A percentile compares a stretch with the other conserved stretches of the same genome.
Evolutionary conservation across 2,329 filamentous ascomycete species (phyloP).

Genomic region (Claviceps pusilla): DNA sequence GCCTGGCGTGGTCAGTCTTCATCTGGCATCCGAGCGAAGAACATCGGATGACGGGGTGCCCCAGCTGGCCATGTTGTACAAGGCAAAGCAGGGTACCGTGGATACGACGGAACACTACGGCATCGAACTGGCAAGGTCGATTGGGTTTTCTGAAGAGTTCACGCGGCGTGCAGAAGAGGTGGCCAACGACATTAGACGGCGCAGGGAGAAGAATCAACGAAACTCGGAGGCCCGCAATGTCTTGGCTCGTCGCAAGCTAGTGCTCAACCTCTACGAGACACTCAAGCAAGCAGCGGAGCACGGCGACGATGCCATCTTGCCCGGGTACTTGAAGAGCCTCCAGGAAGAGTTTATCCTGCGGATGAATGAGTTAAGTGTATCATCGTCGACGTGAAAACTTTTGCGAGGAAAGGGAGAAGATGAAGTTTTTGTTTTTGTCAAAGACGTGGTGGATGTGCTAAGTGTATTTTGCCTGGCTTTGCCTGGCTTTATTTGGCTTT

Average conservation of each 20-base stretch:
- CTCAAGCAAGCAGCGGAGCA: constrained; percentile 53
- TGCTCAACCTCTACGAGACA: constrained; percentile 58
- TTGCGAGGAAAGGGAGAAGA: background rate
- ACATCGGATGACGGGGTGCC: constrained; percentile 31
- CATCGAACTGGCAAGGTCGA: constrained; percentile 59
- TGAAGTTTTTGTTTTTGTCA: no score
- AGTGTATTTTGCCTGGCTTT: background rate
- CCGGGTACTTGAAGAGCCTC: constrained; percentile 16
- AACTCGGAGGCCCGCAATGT: constrained; percentile 42
- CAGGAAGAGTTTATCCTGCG: constrained; percentile 60
- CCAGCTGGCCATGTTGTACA: constrained; percentile 79
- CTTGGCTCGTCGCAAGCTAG: constrained; percentile 52
- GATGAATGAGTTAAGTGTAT: constrained; percentile 51
- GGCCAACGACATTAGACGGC: constrained; percentile 43
- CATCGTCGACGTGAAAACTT: background rate
- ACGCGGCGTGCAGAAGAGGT: constrained; percentile 54
- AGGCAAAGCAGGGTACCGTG: constrained; percentile 56
- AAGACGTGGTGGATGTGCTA: background rate
- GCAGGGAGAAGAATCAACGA: constrained; percentile 42
- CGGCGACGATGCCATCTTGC: constrained; percentile 44
- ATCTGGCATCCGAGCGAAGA: constrained; percentile 57
- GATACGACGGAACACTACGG: constrained; percentile 61
- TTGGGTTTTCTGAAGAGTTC: constrained; percentile 55
- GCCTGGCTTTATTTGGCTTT: background rate
- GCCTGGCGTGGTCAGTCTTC: constrained; percentile 66